These are phyloP conservation scores for Fraxinus paxiana DNA, from an alignment of 305 asterid genomes.

Conservation along the genomic window DNA sequence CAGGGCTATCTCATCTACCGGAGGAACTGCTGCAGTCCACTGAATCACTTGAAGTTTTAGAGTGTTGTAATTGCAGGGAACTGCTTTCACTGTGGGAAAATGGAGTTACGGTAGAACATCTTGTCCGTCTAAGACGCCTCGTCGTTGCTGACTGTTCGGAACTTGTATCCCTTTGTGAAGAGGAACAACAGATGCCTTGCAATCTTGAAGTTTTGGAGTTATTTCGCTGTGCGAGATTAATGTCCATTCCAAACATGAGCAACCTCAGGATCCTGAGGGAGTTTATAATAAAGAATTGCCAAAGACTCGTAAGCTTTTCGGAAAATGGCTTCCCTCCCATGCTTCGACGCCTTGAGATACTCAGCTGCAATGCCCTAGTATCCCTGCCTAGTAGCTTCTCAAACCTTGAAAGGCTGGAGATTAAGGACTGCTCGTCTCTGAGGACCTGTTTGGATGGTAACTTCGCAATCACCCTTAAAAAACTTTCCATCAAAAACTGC, in stretches of 20 bases:
- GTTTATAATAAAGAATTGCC: constrained; percentile 25
- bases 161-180: constrained; percentile 20
- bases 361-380: constrained; percentile 17
- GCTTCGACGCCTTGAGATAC: constrained; percentile 31
- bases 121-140: constrained; percentile 20
- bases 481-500: constrained; percentile 23
- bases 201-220: constrained; percentile 27
- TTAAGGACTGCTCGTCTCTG: constrained; percentile 24
- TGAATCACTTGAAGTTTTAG: constrained; percentile 14
- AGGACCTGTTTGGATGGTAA: constrained; percentile 14
- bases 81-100: constrained; percentile 23
- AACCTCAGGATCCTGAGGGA: constrained; percentile 18
- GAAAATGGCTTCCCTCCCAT: constrained; percentile 20
- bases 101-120: neutral
- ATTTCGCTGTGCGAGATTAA: constrained; percentile 18
- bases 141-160: constrained; percentile 18
- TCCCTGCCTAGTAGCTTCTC: constrained; percentile 23
- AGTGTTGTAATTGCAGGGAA: constrained; percentile 23
- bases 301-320: constrained; percentile 16
- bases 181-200: constrained; percentile 14
- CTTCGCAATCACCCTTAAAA: constrained; percentile 14
- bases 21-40: constrained; percentile 18
- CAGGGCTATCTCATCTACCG: constrained; percentile 23
- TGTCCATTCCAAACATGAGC: constrained; percentile 19
- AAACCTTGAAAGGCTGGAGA: constrained; percentile 29